Base-by-base conservation (phyloP, 441 rosid genomes). In the Hypseocharis bilobata region DNA sequence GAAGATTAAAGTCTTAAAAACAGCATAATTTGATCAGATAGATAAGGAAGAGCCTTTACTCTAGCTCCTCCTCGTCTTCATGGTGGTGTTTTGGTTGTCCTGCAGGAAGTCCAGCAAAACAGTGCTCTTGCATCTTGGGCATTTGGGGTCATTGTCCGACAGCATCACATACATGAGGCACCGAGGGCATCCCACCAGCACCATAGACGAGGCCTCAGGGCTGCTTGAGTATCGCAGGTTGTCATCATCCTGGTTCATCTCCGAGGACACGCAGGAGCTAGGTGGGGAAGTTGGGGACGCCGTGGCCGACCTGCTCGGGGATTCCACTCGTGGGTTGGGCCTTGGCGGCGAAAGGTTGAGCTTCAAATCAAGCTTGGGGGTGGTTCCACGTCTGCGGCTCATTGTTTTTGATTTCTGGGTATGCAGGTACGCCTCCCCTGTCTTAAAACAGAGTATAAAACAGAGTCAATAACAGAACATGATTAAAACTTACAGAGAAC, bases 121-220 rank as follows among this genome's bases (percentile, higher is more conserved):
- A 19, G 99, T 83, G 76, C 99, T 88, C 86, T 91, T 86, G 83
- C 97, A 93, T 77, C 85, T 91, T 47, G 96, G 99, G 72, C 99
- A 93, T 66, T 87, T 87, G 34, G 99, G 88, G 56, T 88, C 97
- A 32, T 87, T 85, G 70, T 91, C 90, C 0, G 99, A 88, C 34
- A 93, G 86, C 97, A 93, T 93, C 20, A 93, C 99, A 64, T 91
- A 93, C 95, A 93, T 91, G 66, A 91, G 87, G 77, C 99, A 93
- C 62, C 93, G 81, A 1, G 97, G 99, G 47, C 99, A 93, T 0
- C 99, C 97, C 1, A 88, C 97, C 2, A 93, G 91, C 62, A 88
- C 80, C 99, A 93, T 93, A 23, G 97, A 85, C 1, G 88, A 81
- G 13, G 95, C 82, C 71, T 91, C 97, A 6, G 96, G 93, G 74